phyloP scores from a whole-genome alignment of 805 yeast species.

The Lipomyces sp. region DNA sequence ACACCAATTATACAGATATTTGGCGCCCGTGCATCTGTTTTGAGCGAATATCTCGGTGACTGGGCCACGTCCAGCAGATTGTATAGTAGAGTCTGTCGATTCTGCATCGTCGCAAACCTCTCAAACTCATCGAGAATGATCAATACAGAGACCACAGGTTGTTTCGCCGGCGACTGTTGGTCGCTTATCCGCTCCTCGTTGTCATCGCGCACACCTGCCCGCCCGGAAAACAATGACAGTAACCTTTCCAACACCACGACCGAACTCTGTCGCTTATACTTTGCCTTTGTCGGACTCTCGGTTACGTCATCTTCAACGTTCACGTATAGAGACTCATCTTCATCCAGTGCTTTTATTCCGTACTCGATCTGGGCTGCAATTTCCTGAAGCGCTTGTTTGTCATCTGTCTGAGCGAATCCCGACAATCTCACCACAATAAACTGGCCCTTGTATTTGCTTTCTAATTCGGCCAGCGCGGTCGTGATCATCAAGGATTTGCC shows the following conservation, averaged over 20 bases:
- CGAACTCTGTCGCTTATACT: conserved; percentile 9
- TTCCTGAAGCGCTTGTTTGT: conserved; percentile 77
- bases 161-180: conserved; percentile 30
- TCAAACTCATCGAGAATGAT: conserved; percentile 88
- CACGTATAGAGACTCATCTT: conserved; percentile 1
- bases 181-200: conserved; percentile 19
- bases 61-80: conserved; percentile 88
- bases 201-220: conserved; percentile 33
- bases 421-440: conserved; percentile 68
- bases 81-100: conserved; percentile 82
- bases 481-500: conserved; percentile 75
- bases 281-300: neutral
- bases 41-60: conserved; percentile 46
- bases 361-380: conserved; percentile 82
- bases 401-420: conserved; percentile 76
- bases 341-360: conserved; percentile 41
- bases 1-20: conserved; percentile 76
- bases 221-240: conserved; percentile 41
- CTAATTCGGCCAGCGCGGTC: conserved; percentile 57
- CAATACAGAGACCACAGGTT: conserved; percentile 58
- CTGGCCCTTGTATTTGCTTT: conserved; percentile 49
- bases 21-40: conserved; percentile 54
- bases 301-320: conserved; percentile 3
- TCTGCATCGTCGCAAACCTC: conserved; percentile 63
- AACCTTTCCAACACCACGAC: conserved; percentile 40